Percentiles rank a stretch among this genome's conserved stretches.
These are phyloP conservation scores for Heterobasidion irregulare DNA, from an alignment of 1,284 basidiomycete genomes.

Conservation along the genomic window DNA sequence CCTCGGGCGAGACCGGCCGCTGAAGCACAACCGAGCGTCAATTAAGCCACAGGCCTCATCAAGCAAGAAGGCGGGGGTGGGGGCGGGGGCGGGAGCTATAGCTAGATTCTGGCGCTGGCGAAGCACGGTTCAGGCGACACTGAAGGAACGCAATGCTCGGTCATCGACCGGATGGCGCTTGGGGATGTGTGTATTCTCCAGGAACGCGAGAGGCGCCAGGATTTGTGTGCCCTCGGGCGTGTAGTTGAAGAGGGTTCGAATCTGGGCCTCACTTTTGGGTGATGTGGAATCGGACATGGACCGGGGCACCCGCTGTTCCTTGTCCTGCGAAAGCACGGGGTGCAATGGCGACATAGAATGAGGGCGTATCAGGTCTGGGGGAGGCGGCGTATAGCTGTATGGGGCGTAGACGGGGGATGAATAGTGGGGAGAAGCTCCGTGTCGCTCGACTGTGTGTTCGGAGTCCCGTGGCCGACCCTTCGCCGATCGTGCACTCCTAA, in stretches of 20 bases:
- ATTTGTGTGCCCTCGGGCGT: conserved; percentile 9
- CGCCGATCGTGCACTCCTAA: conserved; percentile 21
- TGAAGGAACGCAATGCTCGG: conserved; percentile 21
- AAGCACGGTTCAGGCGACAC: not conserved
- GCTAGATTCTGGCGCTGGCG: no score
- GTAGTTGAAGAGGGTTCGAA: conserved; percentile 4
- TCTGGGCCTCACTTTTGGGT: not conserved
- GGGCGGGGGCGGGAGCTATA: no score
- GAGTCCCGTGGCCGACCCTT: conserved; percentile 15
- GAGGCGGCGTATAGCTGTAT: conserved; percentile 4
- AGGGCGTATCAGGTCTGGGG: not conserved
- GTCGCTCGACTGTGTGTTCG: conserved; percentile 4
- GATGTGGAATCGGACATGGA: not conserved
- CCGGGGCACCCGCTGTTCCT: conserved; percentile 6
- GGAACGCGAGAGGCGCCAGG: conserved; percentile 21
- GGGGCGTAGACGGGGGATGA: conserved; percentile 13
- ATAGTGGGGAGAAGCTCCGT: conserved; percentile 5
- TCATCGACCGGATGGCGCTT: conserved; percentile 26
- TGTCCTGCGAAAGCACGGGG: not conserved
- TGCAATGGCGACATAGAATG: conserved; percentile 1
- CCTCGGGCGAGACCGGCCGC: no score
- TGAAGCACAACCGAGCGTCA: no score
- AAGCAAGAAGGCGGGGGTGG: no score
- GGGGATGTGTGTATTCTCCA: conserved; percentile 17
- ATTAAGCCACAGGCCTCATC: no score